Evolutionary conservation across 257 asterid species (phyloP), one percentile per base, ranked within the genome.

Genomic region (Solanum dulcamara): DNA sequence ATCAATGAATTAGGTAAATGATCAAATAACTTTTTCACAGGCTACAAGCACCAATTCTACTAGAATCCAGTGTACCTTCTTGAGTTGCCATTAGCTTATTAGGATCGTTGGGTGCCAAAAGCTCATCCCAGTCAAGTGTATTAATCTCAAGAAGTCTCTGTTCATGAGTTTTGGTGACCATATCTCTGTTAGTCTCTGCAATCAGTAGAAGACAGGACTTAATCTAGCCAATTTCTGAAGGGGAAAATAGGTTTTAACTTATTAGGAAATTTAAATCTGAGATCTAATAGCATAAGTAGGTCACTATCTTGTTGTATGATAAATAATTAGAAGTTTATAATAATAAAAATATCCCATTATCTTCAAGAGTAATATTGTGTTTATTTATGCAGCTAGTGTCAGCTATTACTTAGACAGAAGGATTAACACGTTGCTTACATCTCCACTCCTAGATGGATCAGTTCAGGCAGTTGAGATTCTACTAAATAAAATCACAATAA

Each of bases 41-140:
- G 82, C 82, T 44, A 75, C 82, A 75, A 30, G 82, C 40, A 46
- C 60, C 60, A 68, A 68, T 44, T 46, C 59, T 75, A 75, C 40
- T 26, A 75, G 26, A 75, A 75, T 26, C 17, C 82, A 77, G 24
- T 28, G 80, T 87, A 97, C 98, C 99, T 88, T 90, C 93, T 86
- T 89, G 94, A 46, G 89, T 87, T 88, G 91, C 70, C 70, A 71
- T 88, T 85, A 70, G 85, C 85, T 88, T 91, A 86, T 86, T 90
- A 86, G 96, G 87, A 90, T 93, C 97, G 85, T 89, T 91, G 32
- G 92, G 90, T 84, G 82, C 92, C 91, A 95, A 81, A 91, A 97
- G 99, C 88, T 97, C 99, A 85, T 97, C 99, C 99, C 99, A 97
- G 60, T 97, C 99, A 59, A 97, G 95, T 11, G 98, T 97, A 89